A percentile compares a stretch with the other conserved stretches of the same genome.
phyloP scores from a whole-genome alignment of 306 rosid species.

The Sphenostylis stenocarpa region DNA sequence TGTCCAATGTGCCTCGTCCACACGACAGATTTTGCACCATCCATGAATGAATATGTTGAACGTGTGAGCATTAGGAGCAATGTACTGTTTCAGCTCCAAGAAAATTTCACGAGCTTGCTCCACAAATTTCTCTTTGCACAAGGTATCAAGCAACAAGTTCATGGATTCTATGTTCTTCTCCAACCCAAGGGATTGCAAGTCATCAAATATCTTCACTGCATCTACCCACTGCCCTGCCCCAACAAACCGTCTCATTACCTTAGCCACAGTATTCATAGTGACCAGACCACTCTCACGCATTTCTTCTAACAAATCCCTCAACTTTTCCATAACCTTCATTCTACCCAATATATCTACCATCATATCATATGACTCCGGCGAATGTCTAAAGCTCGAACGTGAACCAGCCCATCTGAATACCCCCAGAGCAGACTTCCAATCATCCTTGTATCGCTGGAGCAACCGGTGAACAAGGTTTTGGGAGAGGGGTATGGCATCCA shows the following conservation, averaged over 20 bases:
- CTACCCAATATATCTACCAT: conserved; percentile 78
- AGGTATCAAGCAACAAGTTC: conserved; percentile 86
- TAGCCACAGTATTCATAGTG: conserved; percentile 58
- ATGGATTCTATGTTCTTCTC: conserved; percentile 71
- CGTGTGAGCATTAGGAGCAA: conserved; percentile 69
- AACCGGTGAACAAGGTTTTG: conserved; percentile 44
- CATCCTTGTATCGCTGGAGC: conserved; percentile 70
- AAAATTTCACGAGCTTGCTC: conserved; percentile 66
- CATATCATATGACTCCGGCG: conserved; percentile 57
- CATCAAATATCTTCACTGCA: conserved; percentile 73
- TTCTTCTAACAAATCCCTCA: conserved; percentile 55
- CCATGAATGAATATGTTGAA: conserved; percentile 86
- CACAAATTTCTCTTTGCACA: conserved; percentile 77
- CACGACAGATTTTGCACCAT: conserved; percentile 76
- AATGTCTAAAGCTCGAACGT: conserved; percentile 45
- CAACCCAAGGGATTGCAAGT: conserved; percentile 60
- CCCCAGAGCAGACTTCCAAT: conserved; percentile 87
- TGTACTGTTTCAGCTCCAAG: conserved; percentile 64
- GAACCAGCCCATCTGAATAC: conserved; percentile 76
- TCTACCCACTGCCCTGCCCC: conserved; percentile 85
- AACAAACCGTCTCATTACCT: conserved; percentile 74
- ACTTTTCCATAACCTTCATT: conserved; percentile 66
- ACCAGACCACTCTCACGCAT: conserved; percentile 45
- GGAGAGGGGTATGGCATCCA: conserved; percentile 46
- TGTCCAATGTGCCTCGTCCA: conserved; percentile 92